Evolutionary conservation across 2,329 filamentous ascomycete species (phyloP).

Genomic region (Talaromyces sp.): DNA sequence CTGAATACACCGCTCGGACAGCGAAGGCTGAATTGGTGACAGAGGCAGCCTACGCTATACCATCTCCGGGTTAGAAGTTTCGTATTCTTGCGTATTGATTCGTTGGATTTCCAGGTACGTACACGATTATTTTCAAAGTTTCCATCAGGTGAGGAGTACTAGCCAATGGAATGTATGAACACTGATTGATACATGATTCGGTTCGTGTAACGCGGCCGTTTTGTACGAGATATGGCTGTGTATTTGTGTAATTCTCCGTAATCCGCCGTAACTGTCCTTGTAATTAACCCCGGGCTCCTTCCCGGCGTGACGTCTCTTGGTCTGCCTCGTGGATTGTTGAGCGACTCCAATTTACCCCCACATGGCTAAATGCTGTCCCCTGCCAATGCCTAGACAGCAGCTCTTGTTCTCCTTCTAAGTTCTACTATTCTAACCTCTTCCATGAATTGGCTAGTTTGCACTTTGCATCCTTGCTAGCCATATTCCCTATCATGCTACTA

Average conservation of each 20-base stretch:
- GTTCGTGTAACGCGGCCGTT: neutral
- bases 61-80: neutral
- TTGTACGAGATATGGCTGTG: neutral
- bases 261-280: neutral
- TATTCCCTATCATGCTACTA: neutral
- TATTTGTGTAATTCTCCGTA: neutral
- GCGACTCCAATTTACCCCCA: neutral
- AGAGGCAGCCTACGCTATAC: neutral
- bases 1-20: neutral
- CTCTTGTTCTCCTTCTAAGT: neutral
- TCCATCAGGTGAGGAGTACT: neutral
- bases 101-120: neutral
- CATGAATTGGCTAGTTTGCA: neutral
- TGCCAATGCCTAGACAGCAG: neutral
- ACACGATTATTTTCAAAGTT: neutral
- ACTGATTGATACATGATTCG: neutral
- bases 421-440: neutral
- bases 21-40: neutral
- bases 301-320: neutral
- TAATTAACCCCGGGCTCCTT: neutral
- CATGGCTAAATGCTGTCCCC: conserved; percentile 2
- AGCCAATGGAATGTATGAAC: neutral
- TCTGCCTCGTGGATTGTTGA: conserved; percentile 1
- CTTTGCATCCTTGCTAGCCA: neutral
- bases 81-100: neutral